Conservation (phyloP, 306 rosid species). For the Medicago lupulina region DNA sequence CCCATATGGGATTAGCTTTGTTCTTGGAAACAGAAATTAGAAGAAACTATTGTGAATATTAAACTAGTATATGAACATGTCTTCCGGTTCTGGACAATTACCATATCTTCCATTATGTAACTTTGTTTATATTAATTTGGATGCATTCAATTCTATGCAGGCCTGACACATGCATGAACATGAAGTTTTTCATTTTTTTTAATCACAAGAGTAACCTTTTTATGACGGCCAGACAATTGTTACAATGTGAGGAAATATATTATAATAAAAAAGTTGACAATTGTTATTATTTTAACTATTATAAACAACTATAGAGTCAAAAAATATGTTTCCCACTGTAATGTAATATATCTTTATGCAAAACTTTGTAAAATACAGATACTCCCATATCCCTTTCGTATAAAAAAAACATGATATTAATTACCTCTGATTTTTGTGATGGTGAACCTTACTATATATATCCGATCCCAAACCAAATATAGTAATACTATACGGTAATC, state of each 20-base stretch:
- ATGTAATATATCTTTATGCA: too few species aligned
- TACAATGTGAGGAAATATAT: not conserved
- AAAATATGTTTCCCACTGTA: too few species aligned
- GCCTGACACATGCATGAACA: conserved; percentile 48
- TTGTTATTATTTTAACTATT: too few species aligned
- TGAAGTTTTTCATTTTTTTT: not conserved
- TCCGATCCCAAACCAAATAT: too few species aligned
- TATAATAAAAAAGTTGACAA: not conserved
- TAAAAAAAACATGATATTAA: too few species aligned
- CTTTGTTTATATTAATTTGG: conserved; percentile 35
- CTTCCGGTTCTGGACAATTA: not conserved
- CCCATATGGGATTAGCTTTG: conserved; percentile 12
- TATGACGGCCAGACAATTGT: conserved; percentile 13
- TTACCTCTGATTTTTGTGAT: too few species aligned
- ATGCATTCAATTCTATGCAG: conserved; percentile 34
- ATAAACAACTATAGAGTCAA: not conserved
- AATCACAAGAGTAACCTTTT: conserved; percentile 1
- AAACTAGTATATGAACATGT: conserved; percentile 33
- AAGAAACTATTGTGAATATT: conserved; percentile 24
- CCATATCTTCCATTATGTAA: conserved; percentile 24
- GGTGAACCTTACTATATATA: too few species aligned
- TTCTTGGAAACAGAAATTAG: conserved; percentile 15
- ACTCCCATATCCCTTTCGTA: too few species aligned
- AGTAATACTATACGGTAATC: too few species aligned
- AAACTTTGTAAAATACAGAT: too few species aligned